Evolutionary conservation across 2,329 filamentous ascomycete species (phyloP).

Genomic region (Furcasterigmium furcatum): DNA sequence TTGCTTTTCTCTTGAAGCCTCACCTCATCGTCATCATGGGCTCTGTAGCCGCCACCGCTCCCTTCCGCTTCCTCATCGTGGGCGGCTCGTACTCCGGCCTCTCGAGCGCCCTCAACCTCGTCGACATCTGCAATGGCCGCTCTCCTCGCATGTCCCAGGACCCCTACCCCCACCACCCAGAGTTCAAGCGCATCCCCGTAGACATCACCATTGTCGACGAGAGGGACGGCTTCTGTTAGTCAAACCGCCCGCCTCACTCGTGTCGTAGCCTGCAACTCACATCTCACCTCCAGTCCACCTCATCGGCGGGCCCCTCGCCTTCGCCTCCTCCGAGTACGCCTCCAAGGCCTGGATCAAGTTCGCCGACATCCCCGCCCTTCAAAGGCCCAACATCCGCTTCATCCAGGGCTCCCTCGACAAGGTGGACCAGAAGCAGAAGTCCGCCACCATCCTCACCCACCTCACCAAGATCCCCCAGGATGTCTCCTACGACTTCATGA

Average conservation of each 20-base stretch:
- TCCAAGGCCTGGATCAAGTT: slow-evolving; percentile 69
- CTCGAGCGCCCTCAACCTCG: slow-evolving; percentile 61
- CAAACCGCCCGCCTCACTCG: slow-evolving; percentile 3
- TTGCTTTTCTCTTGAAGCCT: too few relatives aligned
- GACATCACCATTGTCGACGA: slow-evolving; percentile 76
- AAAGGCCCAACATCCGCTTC: slow-evolving; percentile 57
- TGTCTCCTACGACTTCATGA: slow-evolving; percentile 69
- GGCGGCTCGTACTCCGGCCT: slow-evolving; percentile 74
- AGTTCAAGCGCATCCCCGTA: slow-evolving; percentile 48
- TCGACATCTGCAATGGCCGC: slow-evolving; percentile 60
- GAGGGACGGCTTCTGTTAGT: slow-evolving; percentile 77
- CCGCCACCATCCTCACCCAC: slow-evolving; percentile 51
- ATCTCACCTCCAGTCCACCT: slow-evolving; percentile 51
- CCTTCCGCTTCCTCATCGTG: slow-evolving; percentile 60
- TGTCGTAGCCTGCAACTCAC: background rate
- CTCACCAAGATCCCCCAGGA: slow-evolving; percentile 37
- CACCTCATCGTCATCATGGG: slow-evolving; percentile 8
- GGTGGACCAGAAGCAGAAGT: slow-evolving; percentile 58
- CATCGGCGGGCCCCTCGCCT: slow-evolving; percentile 71
- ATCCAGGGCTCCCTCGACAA: slow-evolving; percentile 62
- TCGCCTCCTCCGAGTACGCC: slow-evolving; percentile 61
- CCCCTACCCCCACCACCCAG: slow-evolving; percentile 33
- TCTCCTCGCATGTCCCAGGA: slow-evolving; percentile 39
- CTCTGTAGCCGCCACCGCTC: slow-evolving; percentile 17
- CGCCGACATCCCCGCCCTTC: slow-evolving; percentile 63